Conservation (phyloP, 352 stramenopile species). For the Elongisporangium prolatum region DNA sequence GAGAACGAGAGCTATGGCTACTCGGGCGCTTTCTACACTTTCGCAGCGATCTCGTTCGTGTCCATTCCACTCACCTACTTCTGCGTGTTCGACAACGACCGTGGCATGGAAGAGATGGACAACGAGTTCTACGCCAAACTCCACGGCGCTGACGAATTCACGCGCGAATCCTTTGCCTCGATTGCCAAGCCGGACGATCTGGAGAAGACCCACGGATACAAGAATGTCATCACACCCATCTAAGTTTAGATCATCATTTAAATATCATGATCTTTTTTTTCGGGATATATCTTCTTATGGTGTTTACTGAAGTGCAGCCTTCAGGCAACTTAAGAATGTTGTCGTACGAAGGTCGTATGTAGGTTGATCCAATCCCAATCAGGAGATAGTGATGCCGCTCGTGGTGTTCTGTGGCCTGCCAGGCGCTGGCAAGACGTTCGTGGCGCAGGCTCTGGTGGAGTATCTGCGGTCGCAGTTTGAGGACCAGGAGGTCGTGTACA, state of each 20-base stretch:
- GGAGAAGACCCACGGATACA: slow-evolving; percentile 24
- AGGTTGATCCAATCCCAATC: background rate
- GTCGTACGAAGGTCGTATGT: background rate
- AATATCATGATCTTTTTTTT: background rate
- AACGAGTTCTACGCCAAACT: slow-evolving; percentile 41
- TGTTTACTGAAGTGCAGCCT: too few relatives aligned
- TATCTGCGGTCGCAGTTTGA: slow-evolving; percentile 35
- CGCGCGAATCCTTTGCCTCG: slow-evolving; percentile 24
- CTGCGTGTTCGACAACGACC: slow-evolving; percentile 62
- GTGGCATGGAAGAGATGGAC: slow-evolving; percentile 54
- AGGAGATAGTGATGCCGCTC: slow-evolving; percentile 46
- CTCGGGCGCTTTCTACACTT: slow-evolving; percentile 54
- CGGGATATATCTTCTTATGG: too few relatives aligned
- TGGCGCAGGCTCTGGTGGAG: slow-evolving; percentile 40
- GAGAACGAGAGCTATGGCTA: slow-evolving; percentile 54
- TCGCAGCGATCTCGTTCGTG: slow-evolving; percentile 40
- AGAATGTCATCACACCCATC: slow-evolving; percentile 14
- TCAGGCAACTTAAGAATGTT: too few relatives aligned
- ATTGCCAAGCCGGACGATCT: slow-evolving; percentile 21
- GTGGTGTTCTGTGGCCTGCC: slow-evolving; percentile 72
- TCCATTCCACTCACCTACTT: slow-evolving; percentile 61
- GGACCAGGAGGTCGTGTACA: slow-evolving; percentile 42
- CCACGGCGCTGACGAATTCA: slow-evolving; percentile 30
- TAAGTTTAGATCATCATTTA: slow-evolving; percentile 5
- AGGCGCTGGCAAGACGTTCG: slow-evolving; percentile 57